Evolutionary conservation across 805 yeast species (phyloP), one percentile per base, ranked within the genome.

Genomic region (Wickerhamiella lipophila): DNA sequence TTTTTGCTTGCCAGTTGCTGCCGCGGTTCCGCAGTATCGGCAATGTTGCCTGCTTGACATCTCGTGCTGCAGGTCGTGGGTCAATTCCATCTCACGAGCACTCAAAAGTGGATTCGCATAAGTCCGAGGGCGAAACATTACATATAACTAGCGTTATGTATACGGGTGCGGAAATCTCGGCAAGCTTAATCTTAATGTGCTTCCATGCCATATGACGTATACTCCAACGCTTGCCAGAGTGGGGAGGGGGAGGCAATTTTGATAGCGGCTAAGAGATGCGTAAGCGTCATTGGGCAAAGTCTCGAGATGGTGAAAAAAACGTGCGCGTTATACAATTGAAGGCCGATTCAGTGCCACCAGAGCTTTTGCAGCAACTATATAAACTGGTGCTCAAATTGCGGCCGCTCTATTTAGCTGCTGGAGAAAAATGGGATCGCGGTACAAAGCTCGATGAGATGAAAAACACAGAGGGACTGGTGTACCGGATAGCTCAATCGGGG

Each of bases 371-470:
- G 13, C 53, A 50, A 19, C 54, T 62, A 47, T 61, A 54, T 48
- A 35, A 34, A 1, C 42, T 61, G 43, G 61, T 59, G 12, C 52
- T 56, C 2, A 25, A 41, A 38, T 48, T 61, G 29, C 44, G 54
- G 45, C 42, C 50, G 5, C 46, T 59, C 48, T 61, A 61, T 50
- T 41, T 47, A 13, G 56, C 51, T 13, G 47, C 59, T 6, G 57
- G 59, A 2, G 52, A 55, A 46, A 56, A 56, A 16, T 61, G 65
- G 65, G 29, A 44, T 27, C 46, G 50, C n/a, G 34, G 16, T 6
- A 50, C 21, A 36, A 61, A 61, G 47, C 39, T 46, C 18, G 49
- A 22, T 9, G 65, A 61, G 50, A 56, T 61, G 61, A 18, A 19
- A 27, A 46, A 50, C 13, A 52, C 54, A 8, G 49, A 47, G 4